Conservation (phyloP, 352 stramenopile species). For the Phytopythium chamaehyphon region DNA sequence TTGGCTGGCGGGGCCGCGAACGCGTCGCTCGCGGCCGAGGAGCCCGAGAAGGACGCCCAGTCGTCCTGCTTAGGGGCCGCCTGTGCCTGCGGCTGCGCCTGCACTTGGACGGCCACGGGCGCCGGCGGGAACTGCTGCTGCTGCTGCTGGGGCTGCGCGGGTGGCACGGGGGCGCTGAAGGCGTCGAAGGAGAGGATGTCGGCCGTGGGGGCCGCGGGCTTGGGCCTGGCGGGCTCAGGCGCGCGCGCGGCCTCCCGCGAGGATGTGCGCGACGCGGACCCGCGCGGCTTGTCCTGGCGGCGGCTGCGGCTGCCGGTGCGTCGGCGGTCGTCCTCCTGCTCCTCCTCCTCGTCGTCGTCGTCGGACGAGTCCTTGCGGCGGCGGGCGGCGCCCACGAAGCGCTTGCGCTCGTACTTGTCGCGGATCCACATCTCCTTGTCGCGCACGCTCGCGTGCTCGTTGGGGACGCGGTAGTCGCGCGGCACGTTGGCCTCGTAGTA, state of each 20-base stretch:
- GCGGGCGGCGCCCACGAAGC: conserved; percentile 40
- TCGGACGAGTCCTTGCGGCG: conserved; percentile 40
- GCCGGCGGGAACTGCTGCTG: conserved; percentile 6
- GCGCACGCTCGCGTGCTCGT: conserved; percentile 74
- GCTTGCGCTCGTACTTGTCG: conserved; percentile 89
- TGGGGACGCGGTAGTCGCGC: conserved; percentile 69
- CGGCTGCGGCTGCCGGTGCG: conserved; percentile 8
- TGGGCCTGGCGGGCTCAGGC: conserved; percentile 24
- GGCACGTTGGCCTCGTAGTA: conserved; percentile 89
- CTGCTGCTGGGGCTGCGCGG: conserved; percentile 20
- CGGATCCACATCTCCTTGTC: conserved; percentile 90
- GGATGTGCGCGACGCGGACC: conserved; percentile 23
- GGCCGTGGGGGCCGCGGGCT: conserved; percentile 2
- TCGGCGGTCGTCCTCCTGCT: conserved; percentile 25
- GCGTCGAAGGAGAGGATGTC: conserved; percentile 78
- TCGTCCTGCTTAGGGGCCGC: conserved; percentile 51
- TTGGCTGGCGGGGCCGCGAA: conserved; percentile 43
- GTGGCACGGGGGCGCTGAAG: conserved; percentile 36
- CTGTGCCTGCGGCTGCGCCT: conserved; percentile 4
- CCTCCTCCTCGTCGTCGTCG: conserved; percentile 40
- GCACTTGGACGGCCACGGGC: too few relatives aligned
- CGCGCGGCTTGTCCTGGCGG: conserved; percentile 14
- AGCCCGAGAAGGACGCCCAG: conserved; percentile 69
- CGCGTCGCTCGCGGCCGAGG: conserved; percentile 42
- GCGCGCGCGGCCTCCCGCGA: conserved; percentile 27